A percentile compares a stretch with the other conserved stretches of the same genome.
These are phyloP conservation scores for Arthrobotrys musiformis DNA, from an alignment of 2,329 filamentous ascomycete genomes.

Conservation along the genomic window DNA sequence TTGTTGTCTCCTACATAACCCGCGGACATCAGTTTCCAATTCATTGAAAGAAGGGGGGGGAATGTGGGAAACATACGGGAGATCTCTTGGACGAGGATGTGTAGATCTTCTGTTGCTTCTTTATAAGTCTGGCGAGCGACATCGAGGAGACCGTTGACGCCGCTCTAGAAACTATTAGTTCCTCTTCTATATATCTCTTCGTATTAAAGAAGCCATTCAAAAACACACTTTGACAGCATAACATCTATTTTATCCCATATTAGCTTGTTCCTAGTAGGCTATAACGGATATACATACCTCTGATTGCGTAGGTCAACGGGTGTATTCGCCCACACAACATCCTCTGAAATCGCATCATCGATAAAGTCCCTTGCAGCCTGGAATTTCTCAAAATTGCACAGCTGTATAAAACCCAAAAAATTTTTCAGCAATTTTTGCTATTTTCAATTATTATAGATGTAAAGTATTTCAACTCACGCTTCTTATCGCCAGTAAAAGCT, in stretches of 20 bases:
- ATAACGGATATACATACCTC: constrained; percentile 63
- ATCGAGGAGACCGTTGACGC: constrained; percentile 85
- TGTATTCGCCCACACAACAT: constrained; percentile 79
- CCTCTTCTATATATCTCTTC: too few relatives aligned
- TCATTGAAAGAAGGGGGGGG: constrained; percentile 3
- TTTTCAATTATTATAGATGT: too few relatives aligned
- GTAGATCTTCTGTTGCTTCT: constrained; percentile 82
- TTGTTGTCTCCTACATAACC: constrained; percentile 22
- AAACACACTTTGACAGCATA: constrained; percentile 81
- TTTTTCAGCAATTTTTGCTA: neutral
- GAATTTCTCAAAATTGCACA: constrained; percentile 74
- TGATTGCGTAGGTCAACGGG: constrained; percentile 90
- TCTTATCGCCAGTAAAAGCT: constrained; percentile 75
- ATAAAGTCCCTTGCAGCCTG: constrained; percentile 74
- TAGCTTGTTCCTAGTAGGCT: neutral
- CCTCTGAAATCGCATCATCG: constrained; percentile 77
- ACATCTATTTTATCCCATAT: constrained; percentile 63
- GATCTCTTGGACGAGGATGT: constrained; percentile 75
- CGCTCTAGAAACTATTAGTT: constrained; percentile 68
- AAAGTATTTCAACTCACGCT: constrained; percentile 67
- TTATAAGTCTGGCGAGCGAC: constrained; percentile 90
- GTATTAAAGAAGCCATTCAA: neutral
- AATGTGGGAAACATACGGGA: constrained; percentile 66
- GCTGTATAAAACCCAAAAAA: constrained; percentile 61
- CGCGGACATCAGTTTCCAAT: constrained; percentile 20